Evolutionary conservation across 2,329 filamentous ascomycete genomes (phyloP).

Genomic region (Mollisia scopiformis): DNA sequence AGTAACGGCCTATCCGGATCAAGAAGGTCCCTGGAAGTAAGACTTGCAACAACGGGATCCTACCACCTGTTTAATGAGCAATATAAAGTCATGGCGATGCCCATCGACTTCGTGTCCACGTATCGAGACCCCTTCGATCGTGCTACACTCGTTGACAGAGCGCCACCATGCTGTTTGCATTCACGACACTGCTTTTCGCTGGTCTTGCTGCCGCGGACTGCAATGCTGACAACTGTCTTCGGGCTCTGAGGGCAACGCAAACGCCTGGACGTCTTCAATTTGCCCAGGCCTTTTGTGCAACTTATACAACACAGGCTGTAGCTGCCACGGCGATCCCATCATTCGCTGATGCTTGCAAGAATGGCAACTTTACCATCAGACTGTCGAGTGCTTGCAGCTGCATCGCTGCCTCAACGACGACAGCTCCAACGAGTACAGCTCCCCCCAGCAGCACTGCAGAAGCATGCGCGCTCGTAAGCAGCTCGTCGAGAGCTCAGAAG

Average conservation of each 20-base stretch:
- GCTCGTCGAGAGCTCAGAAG: conserved; percentile 26
- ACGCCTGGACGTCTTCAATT: conserved; percentile 38
- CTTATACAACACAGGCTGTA: conserved; percentile 22
- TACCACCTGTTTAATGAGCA: background rate
- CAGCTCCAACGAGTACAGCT: conserved; percentile 7
- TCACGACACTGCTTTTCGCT: conserved; percentile 16
- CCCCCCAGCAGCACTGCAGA: too few species aligned
- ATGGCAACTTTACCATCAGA: conserved; percentile 17
- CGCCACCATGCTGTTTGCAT: conserved; percentile 18
- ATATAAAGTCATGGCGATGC: conserved; percentile 5
- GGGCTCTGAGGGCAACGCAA: conserved; percentile 40
- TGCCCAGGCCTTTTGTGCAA: conserved; percentile 39
- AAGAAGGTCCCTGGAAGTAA: conserved; percentile 11
- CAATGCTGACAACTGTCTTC: conserved; percentile 43
- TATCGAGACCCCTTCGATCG: background rate
- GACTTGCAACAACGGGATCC: background rate
- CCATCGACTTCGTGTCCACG: background rate
- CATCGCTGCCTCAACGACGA: conserved; percentile 17
- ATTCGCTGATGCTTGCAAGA: conserved; percentile 24
- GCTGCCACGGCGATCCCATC: conserved; percentile 17
- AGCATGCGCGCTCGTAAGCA: conserved; percentile 34
- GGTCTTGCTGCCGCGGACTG: conserved; percentile 28
- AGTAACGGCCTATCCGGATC: background rate
- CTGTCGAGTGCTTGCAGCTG: conserved; percentile 29
- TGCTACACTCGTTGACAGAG: background rate